phyloP scores from a whole-genome alignment of 2,329 filamentous ascomycete genomes.

The Fusarium sp. region DNA sequence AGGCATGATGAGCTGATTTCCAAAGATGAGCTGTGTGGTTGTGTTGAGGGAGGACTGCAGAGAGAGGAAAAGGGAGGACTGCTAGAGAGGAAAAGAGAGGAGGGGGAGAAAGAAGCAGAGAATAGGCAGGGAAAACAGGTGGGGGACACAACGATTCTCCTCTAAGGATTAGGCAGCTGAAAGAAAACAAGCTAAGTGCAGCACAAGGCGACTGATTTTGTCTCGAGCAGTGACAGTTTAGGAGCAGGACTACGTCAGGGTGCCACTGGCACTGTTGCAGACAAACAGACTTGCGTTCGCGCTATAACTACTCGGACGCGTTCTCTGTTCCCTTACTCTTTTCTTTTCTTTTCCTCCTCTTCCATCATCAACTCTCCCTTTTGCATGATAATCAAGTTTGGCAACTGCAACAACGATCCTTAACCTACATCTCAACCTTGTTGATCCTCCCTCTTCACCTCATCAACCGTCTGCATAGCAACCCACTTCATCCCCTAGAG shows the following conservation, averaged over 20 bases:
- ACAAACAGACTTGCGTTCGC: neutral
- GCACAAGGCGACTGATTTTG: neutral
- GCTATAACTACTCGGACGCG: neutral
- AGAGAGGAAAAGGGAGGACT: neutral
- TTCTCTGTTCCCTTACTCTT: neutral
- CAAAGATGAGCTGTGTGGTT: neutral
- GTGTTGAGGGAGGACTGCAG: neutral
- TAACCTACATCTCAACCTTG: neutral
- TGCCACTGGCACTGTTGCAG: neutral
- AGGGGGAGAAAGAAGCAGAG: no score
- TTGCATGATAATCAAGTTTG: neutral
- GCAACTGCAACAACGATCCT: neutral
- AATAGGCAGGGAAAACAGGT: neutral
- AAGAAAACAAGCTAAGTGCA: no score
- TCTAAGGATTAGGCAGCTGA: neutral
- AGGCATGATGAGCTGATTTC: neutral
- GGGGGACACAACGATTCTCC: neutral
- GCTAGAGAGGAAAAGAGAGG: neutral
- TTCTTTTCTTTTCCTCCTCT: no score
- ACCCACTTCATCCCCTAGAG: neutral
- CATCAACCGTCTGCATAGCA: accelerated
- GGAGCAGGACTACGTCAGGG: neutral
- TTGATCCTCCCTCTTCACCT: neutral
- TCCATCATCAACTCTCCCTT: neutral
- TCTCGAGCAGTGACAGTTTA: neutral